Base-by-base conservation (phyloP, 2,329 filamentous ascomycete species). In the Talaromyces sp. region DNA sequence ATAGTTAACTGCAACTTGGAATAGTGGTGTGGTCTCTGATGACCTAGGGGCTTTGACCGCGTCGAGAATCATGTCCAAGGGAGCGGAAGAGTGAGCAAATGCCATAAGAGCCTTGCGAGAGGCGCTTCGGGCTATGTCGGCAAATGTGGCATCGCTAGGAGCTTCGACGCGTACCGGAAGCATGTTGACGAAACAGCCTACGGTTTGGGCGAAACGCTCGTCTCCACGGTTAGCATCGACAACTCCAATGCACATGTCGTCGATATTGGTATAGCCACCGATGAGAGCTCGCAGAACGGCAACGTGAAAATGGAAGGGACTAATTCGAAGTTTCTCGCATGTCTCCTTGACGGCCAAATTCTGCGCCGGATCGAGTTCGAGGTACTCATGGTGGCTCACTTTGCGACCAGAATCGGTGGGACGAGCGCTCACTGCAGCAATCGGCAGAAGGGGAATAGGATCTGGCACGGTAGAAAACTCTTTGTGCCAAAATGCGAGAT, bases 111-210 rank as follows among this genome's bases (percentile, higher is more conserved):
- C 42, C 19, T 44, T 44, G 2, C 42, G 42, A 44, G 42, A 44
- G 42, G 42, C 42, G 10, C 10, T 44, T n/a, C 42, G 42, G 19
- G 42, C 42, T 8, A 44, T 15, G 10, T 44, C 42, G 6, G 42
- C 65, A 60, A 80, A 78, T 0, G 69, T 66, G 9, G 72, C 63
- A 30, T 54, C 44, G 30, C 55, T 19, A 36, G 65, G 22, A 28
- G 65, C 51, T 3, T 66, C 32, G 60, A 83, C 77, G 0, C 73
- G 71, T 1, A 84, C 52, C 2, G 82, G 76, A 1, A 85, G 69
- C 0, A 84, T 66, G 61, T 85, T 84, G 3, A 84, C 62, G 49
- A 80, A 79, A 47, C 76, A 68, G 2, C 83, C 83, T 1, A 84
- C 66, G 2, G 69, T 82, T 0, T 65, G 59, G 11, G 68, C 61